Base-by-base conservation (phyloP, 768 basidiomycete species). In the Macrolepiota fuliginosa region DNA sequence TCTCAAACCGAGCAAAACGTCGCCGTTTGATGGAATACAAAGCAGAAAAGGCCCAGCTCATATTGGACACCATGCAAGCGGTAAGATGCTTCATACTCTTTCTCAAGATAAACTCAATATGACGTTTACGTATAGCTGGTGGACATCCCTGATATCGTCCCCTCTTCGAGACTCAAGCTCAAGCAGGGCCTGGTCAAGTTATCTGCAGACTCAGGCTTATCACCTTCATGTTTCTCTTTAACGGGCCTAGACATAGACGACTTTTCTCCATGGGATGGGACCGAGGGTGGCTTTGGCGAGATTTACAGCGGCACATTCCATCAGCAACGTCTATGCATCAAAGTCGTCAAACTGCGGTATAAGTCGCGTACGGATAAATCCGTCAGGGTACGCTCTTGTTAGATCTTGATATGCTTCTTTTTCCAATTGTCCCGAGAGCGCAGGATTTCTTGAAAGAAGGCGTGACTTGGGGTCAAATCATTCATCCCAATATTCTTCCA, bases 401-500 rank as follows among this genome's bases (percentile, higher is more conserved):
- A 24, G 62, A 66, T 58, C 65, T 62, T 27, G 15, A 25, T 27
- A 19, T 24, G 22, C 15, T 1, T n/a, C 32, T 46, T 56, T 19
- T 27, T 47, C 3, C 17, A n/a, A 13, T 22, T 49, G 22, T 53
- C 13, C 17, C 22, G 22, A n/a, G 51, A 10, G 40, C 7, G n/a
- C 49, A 73, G 73, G 66, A 63, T 6, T 69, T 70, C 37, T 69
- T 64, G 35, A 65, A 68, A 61, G 73, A 74, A 62, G 69, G 68
- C 7, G 56, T 70, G 11, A 60, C 66, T 15, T 75, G 72, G 73
- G 63, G 69, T 25, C 70, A 72, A 25, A 63, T 72, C 42, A 58
- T 55, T 12, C 67, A 70, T 54, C 58, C 63, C 0, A 70, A 71
- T 53, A 68, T 78, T n/a, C 72, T 77, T 15, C 77, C 74, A 12